Base-by-base conservation (phyloP, 371 early-diverging fungal genomes). In the Mucor circinelloides region DNA sequence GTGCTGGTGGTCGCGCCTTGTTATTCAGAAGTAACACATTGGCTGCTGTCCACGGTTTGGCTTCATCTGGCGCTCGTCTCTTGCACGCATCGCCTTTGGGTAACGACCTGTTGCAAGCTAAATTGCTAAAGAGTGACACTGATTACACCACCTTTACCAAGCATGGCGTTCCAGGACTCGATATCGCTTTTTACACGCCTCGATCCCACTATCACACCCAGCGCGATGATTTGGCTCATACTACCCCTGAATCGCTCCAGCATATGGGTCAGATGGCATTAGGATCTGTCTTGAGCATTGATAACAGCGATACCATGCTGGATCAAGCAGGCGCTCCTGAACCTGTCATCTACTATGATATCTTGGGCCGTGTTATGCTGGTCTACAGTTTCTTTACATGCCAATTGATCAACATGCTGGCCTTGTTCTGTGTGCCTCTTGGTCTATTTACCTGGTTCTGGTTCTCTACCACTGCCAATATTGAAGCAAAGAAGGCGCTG, bases 1-100 rank as follows among this genome's bases (percentile, higher is more conserved):
- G 92, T 42, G 92, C 88, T 6, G 92, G 92, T 25, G 92, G 92
- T 25, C 87, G 87, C 32, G 87, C 91, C 1, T 66, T 89, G 58
- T 69, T 92, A n/a, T 89, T 91, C 73, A 82, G 90, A 38, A 77
- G 86, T 9, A 84, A 85, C 64, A 87, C 84, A 54, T 70, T 79
- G 31, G 71, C 73, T 38, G 73, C 67, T 54, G 81, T 90, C 56
- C 79, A 80, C 7, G 64, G 68, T 9, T 71, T 74, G 12, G 79
- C 78, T 21, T 23, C 52, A 15, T 73, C 76, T 8, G 46, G 32
- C 34, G 68, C 72, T 30, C 52, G 38, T 10, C 64, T 64, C 13
- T 46, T 74, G 1, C 79, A 79, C 57, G 77, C 78, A 2, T 82
- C 80, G 9, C 75, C 78, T 27, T 70, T 91, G 28, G 92, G 89